These are phyloP conservation scores for Lotmaria passim DNA, from an alignment of 208 protist species.

Conservation along the genomic window DNA sequence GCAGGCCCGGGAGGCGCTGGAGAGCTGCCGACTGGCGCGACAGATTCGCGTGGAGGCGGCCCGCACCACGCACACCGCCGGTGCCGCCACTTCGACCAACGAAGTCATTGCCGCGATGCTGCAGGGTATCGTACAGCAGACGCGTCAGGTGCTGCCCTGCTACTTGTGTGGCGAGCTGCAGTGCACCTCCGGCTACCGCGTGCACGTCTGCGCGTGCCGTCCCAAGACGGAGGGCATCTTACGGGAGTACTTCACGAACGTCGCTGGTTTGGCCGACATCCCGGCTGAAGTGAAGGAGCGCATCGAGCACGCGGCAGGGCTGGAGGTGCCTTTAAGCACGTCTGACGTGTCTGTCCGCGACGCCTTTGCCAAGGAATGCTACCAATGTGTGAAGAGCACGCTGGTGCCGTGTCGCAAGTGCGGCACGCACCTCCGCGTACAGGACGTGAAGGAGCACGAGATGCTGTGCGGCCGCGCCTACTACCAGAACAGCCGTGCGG, in stretches of 20 bases:
- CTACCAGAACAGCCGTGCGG: conserved; percentile 49
- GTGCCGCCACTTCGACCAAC: conserved; percentile 23
- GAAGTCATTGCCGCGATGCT: conserved; percentile 55
- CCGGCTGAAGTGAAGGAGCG: conserved; percentile 26
- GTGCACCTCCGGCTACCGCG: conserved; percentile 43
- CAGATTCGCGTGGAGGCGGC: conserved; percentile 3
- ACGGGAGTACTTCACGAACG: conserved; percentile 31
- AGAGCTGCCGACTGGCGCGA: conserved; percentile 16
- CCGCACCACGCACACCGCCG: conserved; percentile 3
- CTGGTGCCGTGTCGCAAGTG: conserved; percentile 72
- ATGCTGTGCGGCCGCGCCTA: conserved; percentile 57
- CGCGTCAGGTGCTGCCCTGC: conserved; percentile 70
- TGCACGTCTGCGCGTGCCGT: conserved; percentile 63
- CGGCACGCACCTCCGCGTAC: conserved; percentile 52
- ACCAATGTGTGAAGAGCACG: conserved; percentile 57
- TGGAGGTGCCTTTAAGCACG: conserved; percentile 32
- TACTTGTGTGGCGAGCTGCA: conserved; percentile 77
- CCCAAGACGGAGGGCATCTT: conserved; percentile 42
- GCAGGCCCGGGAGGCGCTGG: conserved; percentile 19
- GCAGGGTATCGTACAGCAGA: conserved; percentile 70
- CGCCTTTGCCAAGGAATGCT: conserved; percentile 41
- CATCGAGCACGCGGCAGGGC: conserved; percentile 18
- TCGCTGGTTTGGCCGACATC: conserved; percentile 8
- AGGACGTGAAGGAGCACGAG: conserved; percentile 78
- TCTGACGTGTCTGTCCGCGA: conserved; percentile 35